A percentile compares a stretch with the other conserved stretches of the same genome.
These are phyloP conservation scores for Balakata baccata DNA, from an alignment of 345 rosid genomes.

Conservation along the genomic window DNA sequence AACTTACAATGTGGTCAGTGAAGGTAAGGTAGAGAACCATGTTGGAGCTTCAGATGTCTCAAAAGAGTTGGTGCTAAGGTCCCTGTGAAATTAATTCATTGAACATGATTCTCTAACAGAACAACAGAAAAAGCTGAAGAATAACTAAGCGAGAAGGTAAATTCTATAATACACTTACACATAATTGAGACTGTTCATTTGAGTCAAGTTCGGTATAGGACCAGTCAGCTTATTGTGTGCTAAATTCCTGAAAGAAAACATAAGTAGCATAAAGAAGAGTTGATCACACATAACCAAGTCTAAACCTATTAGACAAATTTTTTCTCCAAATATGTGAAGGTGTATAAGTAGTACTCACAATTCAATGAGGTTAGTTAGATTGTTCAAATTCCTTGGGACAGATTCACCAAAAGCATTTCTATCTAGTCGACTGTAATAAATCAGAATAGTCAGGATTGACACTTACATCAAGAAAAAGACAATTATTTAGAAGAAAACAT, in stretches of 20 bases:
- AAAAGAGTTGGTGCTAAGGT: constrained; percentile 84
- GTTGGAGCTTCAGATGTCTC: constrained; percentile 58
- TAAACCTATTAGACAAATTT: background rate
- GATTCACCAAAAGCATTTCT: constrained; percentile 65
- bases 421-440: constrained; percentile 82
- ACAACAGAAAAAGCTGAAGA: constrained; percentile 6
- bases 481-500: background rate
- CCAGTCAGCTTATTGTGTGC: constrained; percentile 77
- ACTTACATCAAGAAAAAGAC: constrained; percentile 2
- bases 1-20: constrained; percentile 77
- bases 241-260: constrained; percentile 55
- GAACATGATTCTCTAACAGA: background rate
- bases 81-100: constrained; percentile 44
- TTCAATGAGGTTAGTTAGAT: constrained; percentile 67
- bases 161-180: constrained; percentile 45
- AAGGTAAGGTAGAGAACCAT: constrained; percentile 86
- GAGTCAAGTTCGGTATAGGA: constrained; percentile 67
- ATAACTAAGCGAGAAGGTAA: background rate
- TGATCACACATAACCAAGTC: background rate
- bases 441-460: constrained; percentile 12
- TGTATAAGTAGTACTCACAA: constrained; percentile 45
- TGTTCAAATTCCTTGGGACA: constrained; percentile 64
- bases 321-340: background rate
- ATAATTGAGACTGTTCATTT: constrained; percentile 64
- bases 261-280: background rate